These are phyloP conservation scores for Candolleomyces aberdarensis DNA, from an alignment of 768 basidiomycete species.

Conservation along the genomic window DNA sequence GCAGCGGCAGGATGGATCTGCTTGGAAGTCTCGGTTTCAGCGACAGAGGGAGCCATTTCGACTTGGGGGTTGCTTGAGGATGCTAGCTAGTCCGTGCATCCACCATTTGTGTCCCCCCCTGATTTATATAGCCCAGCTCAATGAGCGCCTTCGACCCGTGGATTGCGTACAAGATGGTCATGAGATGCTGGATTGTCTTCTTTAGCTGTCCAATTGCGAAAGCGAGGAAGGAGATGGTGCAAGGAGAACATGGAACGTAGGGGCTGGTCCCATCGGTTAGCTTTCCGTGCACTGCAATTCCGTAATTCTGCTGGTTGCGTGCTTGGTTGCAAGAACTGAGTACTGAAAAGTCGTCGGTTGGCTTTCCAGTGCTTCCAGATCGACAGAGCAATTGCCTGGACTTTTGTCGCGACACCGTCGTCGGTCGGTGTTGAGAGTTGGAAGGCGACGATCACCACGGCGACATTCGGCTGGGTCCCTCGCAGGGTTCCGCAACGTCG, in stretches of 20 bases:
- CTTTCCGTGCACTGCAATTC: neutral
- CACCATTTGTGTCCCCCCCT: neutral
- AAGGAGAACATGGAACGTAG: neutral
- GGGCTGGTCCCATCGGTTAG: neutral
- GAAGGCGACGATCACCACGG: too few species aligned
- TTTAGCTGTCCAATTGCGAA: neutral
- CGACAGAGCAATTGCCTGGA: too few species aligned
- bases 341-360: too few species aligned
- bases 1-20: constrained; percentile 2
- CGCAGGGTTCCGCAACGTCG: too few species aligned
- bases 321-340: neutral
- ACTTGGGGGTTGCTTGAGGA: too few species aligned
- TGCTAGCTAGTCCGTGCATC: too few species aligned
- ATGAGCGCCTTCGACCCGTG: too few species aligned
- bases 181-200: neutral
- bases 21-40: constrained; percentile 16
- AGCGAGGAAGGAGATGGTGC: neutral
- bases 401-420: too few species aligned
- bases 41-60: constrained; percentile 30
- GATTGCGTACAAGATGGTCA: too few species aligned
- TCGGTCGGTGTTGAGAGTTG: too few species aligned
- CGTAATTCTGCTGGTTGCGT: neutral
- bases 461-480: too few species aligned
- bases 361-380: too few species aligned
- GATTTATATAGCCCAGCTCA: neutral